Evolutionary conservation across 2,329 filamentous ascomycete genomes (phyloP).

Genomic region (Colletotrichum filicis): DNA sequence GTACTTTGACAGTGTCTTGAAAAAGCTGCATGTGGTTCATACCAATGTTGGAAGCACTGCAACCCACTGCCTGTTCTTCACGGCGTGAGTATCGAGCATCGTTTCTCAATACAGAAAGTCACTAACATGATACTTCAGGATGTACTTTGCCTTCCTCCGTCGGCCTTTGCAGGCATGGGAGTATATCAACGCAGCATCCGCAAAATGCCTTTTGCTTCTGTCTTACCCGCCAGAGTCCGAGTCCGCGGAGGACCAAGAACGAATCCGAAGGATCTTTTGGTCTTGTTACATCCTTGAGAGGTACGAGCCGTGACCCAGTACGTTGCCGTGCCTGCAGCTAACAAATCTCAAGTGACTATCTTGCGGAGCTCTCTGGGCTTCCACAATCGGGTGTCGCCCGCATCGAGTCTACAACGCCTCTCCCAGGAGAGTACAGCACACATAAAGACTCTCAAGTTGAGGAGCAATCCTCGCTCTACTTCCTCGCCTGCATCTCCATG

Average conservation of each 20-base stretch:
- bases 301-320: conserved; percentile 37
- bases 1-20: conserved; percentile 59
- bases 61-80: conserved; percentile 61
- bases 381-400: conserved; percentile 61
- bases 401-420: conserved; percentile 60
- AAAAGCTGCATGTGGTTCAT: conserved; percentile 57
- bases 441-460: conserved; percentile 51
- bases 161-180: conserved; percentile 64
- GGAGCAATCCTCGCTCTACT: conserved; percentile 62
- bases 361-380: conserved; percentile 62
- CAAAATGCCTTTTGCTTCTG: conserved; percentile 60
- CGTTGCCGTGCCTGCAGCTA: not conserved
- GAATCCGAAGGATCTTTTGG: conserved; percentile 63
- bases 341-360: conserved; percentile 53
- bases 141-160: conserved; percentile 62
- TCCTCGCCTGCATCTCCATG: conserved; percentile 64
- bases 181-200: conserved; percentile 59
- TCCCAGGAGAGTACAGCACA: conserved; percentile 59
- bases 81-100: conserved; percentile 50
- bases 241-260: conserved; percentile 54
- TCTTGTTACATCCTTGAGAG: conserved; percentile 65
- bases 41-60: conserved; percentile 57
- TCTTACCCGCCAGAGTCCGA: conserved; percentile 52
- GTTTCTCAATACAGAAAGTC: not conserved
- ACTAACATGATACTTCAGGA: conserved; percentile 38